Percentiles rank a stretch among this genome's conserved stretches.
Conservation (phyloP, 2,329 filamentous ascomycete genomes). For the Clonostachys chloroleuca region DNA sequence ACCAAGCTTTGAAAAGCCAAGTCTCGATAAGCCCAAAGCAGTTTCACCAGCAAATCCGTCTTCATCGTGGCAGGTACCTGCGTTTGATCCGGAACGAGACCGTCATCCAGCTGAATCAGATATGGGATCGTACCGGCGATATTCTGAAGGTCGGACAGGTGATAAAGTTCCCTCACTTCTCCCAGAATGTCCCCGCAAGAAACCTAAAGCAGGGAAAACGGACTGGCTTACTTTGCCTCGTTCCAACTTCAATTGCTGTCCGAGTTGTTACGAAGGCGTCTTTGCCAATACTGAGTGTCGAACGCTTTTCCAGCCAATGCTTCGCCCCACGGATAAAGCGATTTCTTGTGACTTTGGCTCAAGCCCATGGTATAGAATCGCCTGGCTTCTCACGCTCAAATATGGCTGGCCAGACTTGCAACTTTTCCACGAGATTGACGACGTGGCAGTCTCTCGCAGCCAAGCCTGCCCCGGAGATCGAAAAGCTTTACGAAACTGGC, state of each 20-base stretch:
- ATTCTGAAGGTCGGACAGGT: constrained; percentile 36
- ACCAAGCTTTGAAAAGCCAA: neutral
- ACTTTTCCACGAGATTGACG: constrained; percentile 65
- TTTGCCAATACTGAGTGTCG: constrained; percentile 67
- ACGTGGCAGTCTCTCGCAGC: constrained; percentile 46
- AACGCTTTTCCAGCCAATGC: constrained; percentile 55
- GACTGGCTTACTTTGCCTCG: constrained; percentile 80
- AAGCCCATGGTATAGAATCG: constrained; percentile 75
- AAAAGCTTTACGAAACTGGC: constrained; percentile 63
- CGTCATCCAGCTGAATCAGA: constrained; percentile 19
- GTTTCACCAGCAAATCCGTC: neutral
- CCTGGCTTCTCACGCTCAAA: constrained; percentile 76
- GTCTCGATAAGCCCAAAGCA: neutral
- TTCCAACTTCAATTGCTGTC: constrained; percentile 75
- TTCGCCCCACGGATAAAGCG: constrained; percentile 51
- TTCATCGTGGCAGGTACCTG: constrained; percentile 37
- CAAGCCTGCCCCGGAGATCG: constrained; percentile 54
- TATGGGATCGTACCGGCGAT: constrained; percentile 43
- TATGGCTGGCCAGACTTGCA: constrained; percentile 61
- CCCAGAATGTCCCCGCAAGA: constrained; percentile 65
- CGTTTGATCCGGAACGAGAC: constrained; percentile 35
- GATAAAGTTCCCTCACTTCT: constrained; percentile 34
- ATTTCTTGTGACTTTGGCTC: constrained; percentile 76
- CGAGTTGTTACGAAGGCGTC: constrained; percentile 68
- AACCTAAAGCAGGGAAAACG: constrained; percentile 56